These are phyloP conservation scores for Fusarium duplospermum DNA, from an alignment of 2,329 filamentous ascomycete genomes.

Conservation along the genomic window DNA sequence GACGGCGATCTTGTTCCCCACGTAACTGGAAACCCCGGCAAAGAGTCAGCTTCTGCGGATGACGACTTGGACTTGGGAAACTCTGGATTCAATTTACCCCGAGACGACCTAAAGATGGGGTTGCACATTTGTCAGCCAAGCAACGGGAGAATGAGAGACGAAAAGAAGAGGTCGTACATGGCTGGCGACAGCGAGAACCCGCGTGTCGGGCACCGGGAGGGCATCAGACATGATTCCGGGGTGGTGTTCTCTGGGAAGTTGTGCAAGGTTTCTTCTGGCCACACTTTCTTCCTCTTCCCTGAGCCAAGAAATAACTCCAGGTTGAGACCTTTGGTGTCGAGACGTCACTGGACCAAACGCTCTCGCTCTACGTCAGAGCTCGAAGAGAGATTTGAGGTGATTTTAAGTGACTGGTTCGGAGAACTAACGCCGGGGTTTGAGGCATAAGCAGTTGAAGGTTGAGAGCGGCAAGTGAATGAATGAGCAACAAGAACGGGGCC, in stretches of 20 bases:
- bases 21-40: constrained; percentile 72
- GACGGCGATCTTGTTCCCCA: constrained; percentile 96
- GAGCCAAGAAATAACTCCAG: neutral
- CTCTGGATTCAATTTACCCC: constrained; percentile 32
- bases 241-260: neutral
- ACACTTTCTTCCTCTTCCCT: neutral
- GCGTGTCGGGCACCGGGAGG: constrained; percentile 64
- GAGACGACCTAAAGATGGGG: constrained; percentile 41
- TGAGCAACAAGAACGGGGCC: neutral
- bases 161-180: constrained; percentile 72
- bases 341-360: constrained; percentile 23
- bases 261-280: neutral
- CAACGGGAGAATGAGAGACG: neutral
- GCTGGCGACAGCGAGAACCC: constrained; percentile 88
- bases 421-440: neutral
- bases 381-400: neutral
- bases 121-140: constrained; percentile 20
- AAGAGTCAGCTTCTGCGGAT: constrained; percentile 10
- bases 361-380: constrained; percentile 19
- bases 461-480: neutral
- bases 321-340: neutral
- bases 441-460: neutral
- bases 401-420: neutral
- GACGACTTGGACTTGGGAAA: neutral
- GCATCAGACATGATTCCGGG: constrained; percentile 34